A percentile compares a stretch with the other conserved stretches of the same genome.
Evolutionary conservation across 2,329 filamentous ascomycete genomes (phyloP).

Genomic region (Botrytis aclada): DNA sequence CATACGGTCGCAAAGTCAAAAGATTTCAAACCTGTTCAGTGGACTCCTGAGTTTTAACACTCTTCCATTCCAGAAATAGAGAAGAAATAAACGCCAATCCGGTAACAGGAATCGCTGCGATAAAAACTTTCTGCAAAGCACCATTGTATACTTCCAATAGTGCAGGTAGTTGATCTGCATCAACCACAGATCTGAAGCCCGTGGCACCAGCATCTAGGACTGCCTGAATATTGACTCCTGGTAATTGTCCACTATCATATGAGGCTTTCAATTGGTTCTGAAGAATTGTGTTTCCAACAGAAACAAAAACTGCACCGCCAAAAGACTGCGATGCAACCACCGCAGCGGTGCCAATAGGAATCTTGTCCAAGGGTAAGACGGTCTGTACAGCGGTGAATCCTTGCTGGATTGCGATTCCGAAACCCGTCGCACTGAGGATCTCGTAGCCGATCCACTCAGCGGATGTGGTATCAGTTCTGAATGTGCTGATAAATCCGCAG

Average conservation of each 20-base stretch:
- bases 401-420: slow-evolving; percentile 36
- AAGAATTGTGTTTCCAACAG: slow-evolving; percentile 45
- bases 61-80: slow-evolving; percentile 50
- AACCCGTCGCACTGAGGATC: slow-evolving; percentile 30
- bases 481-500: slow-evolving; percentile 39
- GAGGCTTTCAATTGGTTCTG: slow-evolving; percentile 34
- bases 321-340: slow-evolving; percentile 45
- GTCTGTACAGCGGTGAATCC: slow-evolving; percentile 34
- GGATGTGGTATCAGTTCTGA: slow-evolving; percentile 36
- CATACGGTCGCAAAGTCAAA: background rate
- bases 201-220: slow-evolving; percentile 41
- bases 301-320: slow-evolving; percentile 48
- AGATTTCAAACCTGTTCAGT: background rate
- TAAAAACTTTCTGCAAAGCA: slow-evolving; percentile 51
- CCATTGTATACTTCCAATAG: slow-evolving; percentile 53
- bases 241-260: slow-evolving; percentile 17
- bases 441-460: slow-evolving; percentile 49
- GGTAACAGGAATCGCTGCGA: slow-evolving; percentile 50
- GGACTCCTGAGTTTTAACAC: slow-evolving; percentile 20
- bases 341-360: slow-evolving; percentile 44
- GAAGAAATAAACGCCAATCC: slow-evolving; percentile 48
- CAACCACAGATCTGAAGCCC: slow-evolving; percentile 46
- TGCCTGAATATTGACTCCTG: slow-evolving; percentile 29
- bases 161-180: slow-evolving; percentile 41
- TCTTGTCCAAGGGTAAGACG: slow-evolving; percentile 38